Percentiles rank a stretch among this genome's conserved stretches.
These are phyloP conservation scores for Mercurialis annua DNA, from an alignment of 345 rosid genomes.

Conservation along the genomic window DNA sequence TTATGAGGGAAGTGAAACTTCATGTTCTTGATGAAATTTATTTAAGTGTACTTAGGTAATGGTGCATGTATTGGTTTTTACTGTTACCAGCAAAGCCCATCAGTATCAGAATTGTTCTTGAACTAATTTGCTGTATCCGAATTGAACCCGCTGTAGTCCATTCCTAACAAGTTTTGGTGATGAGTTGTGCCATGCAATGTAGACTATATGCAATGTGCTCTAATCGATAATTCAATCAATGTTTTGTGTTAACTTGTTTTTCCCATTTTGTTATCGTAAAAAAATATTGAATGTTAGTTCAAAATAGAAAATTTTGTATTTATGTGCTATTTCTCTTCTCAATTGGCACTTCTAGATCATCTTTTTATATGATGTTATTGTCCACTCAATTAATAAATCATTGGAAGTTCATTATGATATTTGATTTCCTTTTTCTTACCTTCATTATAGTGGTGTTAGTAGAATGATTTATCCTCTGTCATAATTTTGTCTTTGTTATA, in stretches of 20 bases:
- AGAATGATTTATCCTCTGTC: neutral
- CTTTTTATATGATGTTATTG: neutral
- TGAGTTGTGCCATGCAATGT: neutral
- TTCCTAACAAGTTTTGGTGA: neutral
- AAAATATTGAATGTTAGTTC: neutral
- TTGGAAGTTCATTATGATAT: neutral
- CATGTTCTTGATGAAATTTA: neutral
- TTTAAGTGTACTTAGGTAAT: neutral
- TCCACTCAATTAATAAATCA: neutral
- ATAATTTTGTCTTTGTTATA: slow-evolving; percentile 4
- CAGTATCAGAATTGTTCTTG: too few relatives aligned
- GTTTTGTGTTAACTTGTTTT: neutral
- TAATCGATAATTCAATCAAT: neutral
- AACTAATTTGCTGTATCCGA: too few relatives aligned
- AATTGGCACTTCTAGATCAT: neutral
- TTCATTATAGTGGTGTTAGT: neutral
- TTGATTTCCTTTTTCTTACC: neutral
- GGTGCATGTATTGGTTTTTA: neutral
- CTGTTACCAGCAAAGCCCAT: neutral
- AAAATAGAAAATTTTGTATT: neutral
- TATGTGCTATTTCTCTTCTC: neutral
- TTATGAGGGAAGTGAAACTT: neutral
- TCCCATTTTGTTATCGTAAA: neutral
- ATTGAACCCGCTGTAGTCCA: too few relatives aligned
- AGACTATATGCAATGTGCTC: too few relatives aligned